Percentiles rank a stretch among this genome's conserved stretches.
Conservation (phyloP, 2,329 filamentous ascomycete genomes). For the Gaeumannomyces tritici region DNA sequence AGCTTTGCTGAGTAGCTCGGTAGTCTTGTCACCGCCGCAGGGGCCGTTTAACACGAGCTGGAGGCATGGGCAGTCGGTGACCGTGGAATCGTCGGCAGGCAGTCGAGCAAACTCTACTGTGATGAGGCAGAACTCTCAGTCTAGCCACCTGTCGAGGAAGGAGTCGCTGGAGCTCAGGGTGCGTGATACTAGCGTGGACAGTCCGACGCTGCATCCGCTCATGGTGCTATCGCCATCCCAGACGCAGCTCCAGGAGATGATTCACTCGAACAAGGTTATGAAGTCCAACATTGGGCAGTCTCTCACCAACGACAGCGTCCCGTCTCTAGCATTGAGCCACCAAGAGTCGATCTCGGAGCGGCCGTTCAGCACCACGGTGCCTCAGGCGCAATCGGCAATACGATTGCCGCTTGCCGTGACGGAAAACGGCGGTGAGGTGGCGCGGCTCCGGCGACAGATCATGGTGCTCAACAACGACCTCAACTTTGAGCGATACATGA, state of each 20-base stretch:
- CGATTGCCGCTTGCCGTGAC: neutral
- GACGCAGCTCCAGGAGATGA: slow-evolving; percentile 49
- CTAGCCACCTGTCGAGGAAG: slow-evolving; percentile 38
- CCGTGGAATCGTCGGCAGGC: slow-evolving; percentile 31
- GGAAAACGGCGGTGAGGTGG: slow-evolving; percentile 23
- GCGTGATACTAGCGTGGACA: slow-evolving; percentile 39
- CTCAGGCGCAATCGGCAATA: slow-evolving; percentile 18
- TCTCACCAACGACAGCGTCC: slow-evolving; percentile 47
- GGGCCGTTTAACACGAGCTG: slow-evolving; percentile 25
- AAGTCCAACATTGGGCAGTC: slow-evolving; percentile 47
- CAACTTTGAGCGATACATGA: slow-evolving; percentile 75
- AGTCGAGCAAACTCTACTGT: slow-evolving; percentile 25
- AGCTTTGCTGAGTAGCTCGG: slow-evolving; percentile 29
- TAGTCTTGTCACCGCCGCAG: slow-evolving; percentile 16
- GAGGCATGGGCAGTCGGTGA: slow-evolving; percentile 37
- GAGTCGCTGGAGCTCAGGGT: slow-evolving; percentile 33
- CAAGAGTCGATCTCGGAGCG: slow-evolving; percentile 35
- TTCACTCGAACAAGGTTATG: slow-evolving; percentile 48
- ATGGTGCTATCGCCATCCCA: slow-evolving; percentile 37
- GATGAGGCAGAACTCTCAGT: slow-evolving; percentile 36
- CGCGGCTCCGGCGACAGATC: slow-evolving; percentile 62
- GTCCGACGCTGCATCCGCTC: slow-evolving; percentile 51
- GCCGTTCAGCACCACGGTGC: slow-evolving; percentile 10
- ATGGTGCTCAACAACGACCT: slow-evolving; percentile 70
- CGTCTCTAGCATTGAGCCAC: slow-evolving; percentile 41